Evolutionary conservation across 2,329 filamentous ascomycete genomes (phyloP), one percentile per base, ranked within the genome.

Genomic region (Verticillium dahliae): DNA sequence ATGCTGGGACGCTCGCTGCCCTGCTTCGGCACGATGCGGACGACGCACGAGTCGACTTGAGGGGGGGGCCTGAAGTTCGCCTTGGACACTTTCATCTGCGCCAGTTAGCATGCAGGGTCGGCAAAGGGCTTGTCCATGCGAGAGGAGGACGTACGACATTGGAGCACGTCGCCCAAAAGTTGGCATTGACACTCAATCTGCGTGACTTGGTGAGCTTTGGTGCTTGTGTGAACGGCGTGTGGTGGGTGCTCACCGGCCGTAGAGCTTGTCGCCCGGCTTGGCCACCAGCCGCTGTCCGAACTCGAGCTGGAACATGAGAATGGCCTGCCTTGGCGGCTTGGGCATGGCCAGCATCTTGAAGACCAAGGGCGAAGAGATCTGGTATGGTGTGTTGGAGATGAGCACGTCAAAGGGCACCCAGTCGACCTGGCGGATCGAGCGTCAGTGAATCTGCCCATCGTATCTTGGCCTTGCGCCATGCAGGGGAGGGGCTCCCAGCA

Each of bases 291-390:
- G 86, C 74, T 96, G 87, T 18, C 93, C 93, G 70, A 97, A 97
- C 77, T 98, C 94, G 71, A 92, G 87, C 79, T 98, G 94, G 70
- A 96, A 95, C 92, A 97, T 97, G 77, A 98, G 91, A 66, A 98
- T 86, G 68, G 90, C 93, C 63, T 86, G 87, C 38, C 94, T 81
- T 0, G 95, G 95, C 0, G 92, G 89, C 54, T 92, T 92, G 4
- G 86, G 87, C 65, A 94, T 87, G 34, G 90, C 85, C 59, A 98
- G 85, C 56, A 98, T 86, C 76, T 94, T 88, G 82, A 97, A 97
- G 59, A 95, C 92, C 56, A 99, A 81, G 2, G 94, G 95, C 65
- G 89, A 92, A 11, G 91, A 96, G 71, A 98, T 98, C 82, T 90
- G 71, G 68, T 89, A 89, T 10, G 86, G 86, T 6, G 81, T 84